Conservation (phyloP, 2,329 filamentous ascomycete species). For the Pezicula rhizophila region DNA sequence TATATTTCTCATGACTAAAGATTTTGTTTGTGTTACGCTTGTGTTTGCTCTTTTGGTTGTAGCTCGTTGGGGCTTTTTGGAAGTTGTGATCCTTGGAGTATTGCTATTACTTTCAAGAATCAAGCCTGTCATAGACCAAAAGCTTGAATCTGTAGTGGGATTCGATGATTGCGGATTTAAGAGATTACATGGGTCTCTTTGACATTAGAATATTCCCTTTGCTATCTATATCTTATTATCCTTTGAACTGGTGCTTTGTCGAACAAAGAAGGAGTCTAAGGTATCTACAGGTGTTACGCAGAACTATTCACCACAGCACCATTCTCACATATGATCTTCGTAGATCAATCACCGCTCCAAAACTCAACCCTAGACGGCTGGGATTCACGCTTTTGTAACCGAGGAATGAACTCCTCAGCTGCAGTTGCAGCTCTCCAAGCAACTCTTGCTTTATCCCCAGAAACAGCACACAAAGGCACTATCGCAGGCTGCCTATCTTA, state of each 20-base stretch:
- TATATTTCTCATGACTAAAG: no score
- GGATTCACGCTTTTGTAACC: constrained; percentile 22
- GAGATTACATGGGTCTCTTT: no score
- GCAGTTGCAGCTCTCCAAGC: constrained; percentile 21
- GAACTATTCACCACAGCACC: constrained; percentile 22
- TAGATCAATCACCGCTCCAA: constrained; percentile 27
- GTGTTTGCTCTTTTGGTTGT: no score
- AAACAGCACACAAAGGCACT: constrained; percentile 21
- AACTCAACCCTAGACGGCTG: constrained; percentile 21
- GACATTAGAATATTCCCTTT: no score
- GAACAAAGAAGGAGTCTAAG: neutral
- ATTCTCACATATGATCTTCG: constrained; percentile 24
- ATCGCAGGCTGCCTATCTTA: constrained; percentile 25
- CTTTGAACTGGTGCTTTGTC: no score
- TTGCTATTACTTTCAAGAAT: neutral
- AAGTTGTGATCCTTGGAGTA: neutral
- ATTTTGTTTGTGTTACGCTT: no score
- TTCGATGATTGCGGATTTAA: no score
- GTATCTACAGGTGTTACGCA: constrained; percentile 21
- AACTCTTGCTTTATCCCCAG: constrained; percentile 17
- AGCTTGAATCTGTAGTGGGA: no score
- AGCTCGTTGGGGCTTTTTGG: no score
- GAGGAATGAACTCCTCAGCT: constrained; percentile 22
- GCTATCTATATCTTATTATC: no score
- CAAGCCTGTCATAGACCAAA: neutral